Percentiles rank a stretch among this genome's conserved stretches.
Conservation (phyloP, 306 rosid species). For the Urtica urens region DNA sequence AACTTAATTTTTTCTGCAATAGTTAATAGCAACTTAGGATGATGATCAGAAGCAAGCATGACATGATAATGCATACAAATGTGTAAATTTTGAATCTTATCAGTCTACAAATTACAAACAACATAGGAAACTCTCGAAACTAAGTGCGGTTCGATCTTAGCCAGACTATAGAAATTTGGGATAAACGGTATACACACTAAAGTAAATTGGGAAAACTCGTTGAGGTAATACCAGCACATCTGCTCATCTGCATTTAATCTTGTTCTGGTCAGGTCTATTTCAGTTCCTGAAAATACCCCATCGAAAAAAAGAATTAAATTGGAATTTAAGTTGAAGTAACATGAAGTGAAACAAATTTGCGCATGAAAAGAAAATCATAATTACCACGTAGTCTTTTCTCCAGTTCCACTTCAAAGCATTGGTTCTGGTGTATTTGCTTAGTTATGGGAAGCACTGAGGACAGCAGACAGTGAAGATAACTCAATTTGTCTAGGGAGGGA, state of each 20-base stretch:
- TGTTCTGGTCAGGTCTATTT: conserved; percentile 67
- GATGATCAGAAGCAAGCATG: conserved; percentile 4
- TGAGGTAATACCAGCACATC: conserved; percentile 92
- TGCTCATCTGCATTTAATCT: conserved; percentile 92
- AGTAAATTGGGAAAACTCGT: neutral
- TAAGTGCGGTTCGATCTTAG: neutral
- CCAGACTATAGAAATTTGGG: neutral
- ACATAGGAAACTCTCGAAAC: neutral
- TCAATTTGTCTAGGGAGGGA: conserved; percentile 68
- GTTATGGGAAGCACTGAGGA: conserved; percentile 86
- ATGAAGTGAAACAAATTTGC: conserved; percentile 1
- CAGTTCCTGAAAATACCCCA: conserved; percentile 49
- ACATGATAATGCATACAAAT: neutral
- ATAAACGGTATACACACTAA: neutral
- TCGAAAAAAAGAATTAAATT: conserved; percentile 13
- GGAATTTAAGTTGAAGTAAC: conserved; percentile 12
- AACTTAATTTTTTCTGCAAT: neutral
- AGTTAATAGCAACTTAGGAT: neutral
- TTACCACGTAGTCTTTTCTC: conserved; percentile 74
- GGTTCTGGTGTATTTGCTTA: conserved; percentile 68
- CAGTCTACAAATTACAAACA: neutral
- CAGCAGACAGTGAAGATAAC: conserved; percentile 61
- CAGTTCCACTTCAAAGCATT: conserved; percentile 81
- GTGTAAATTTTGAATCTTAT: neutral
- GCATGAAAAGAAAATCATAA: conserved; percentile 19